A percentile compares a stretch with the other conserved stretches of the same genome.
Evolutionary conservation across 331 rosid genomes (phyloP).

Genomic region (Pyracantha coccinea): DNA sequence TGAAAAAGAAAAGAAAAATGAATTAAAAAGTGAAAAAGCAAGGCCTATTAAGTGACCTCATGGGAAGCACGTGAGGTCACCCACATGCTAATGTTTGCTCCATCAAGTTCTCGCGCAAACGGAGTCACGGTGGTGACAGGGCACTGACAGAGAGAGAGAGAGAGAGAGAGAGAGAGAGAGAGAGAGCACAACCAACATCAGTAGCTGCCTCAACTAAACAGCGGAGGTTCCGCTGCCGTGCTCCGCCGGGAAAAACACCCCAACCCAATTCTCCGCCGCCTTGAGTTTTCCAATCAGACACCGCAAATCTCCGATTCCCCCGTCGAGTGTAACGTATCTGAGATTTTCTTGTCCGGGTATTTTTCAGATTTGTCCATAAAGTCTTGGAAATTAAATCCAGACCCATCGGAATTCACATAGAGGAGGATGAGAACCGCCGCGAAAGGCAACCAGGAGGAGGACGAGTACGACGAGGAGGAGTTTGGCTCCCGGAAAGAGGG

Average conservation of each 20-base stretch:
- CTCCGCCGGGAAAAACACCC: neutral
- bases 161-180: neutral
- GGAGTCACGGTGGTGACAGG: conserved; percentile 9
- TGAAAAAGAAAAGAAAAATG: neutral
- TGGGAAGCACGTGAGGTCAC: conserved; percentile 41
- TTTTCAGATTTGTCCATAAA: conserved; percentile 17
- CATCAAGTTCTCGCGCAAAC: neutral
- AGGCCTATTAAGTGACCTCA: conserved; percentile 26
- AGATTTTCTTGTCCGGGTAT: conserved; percentile 2
- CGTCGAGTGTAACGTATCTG: neutral
- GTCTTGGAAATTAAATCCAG: neutral
- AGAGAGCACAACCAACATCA: neutral
- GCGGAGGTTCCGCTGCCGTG: neutral
- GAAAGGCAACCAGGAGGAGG: conserved; percentile 69
- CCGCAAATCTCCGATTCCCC: neutral
- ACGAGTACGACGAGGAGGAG: conserved; percentile 86
- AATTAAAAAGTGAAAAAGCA: neutral
- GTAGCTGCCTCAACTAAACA: neutral
- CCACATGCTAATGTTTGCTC: conserved; percentile 32
- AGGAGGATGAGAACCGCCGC: conserved; percentile 59
- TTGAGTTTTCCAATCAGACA: neutral
- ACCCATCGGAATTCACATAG: neutral
- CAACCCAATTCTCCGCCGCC: neutral
- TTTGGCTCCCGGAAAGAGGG: conserved; percentile 61
- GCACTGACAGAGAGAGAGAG: neutral